These are phyloP conservation scores for Furcasterigmium furcatum DNA, from an alignment of 2,329 filamentous ascomycete species.

Conservation along the genomic window DNA sequence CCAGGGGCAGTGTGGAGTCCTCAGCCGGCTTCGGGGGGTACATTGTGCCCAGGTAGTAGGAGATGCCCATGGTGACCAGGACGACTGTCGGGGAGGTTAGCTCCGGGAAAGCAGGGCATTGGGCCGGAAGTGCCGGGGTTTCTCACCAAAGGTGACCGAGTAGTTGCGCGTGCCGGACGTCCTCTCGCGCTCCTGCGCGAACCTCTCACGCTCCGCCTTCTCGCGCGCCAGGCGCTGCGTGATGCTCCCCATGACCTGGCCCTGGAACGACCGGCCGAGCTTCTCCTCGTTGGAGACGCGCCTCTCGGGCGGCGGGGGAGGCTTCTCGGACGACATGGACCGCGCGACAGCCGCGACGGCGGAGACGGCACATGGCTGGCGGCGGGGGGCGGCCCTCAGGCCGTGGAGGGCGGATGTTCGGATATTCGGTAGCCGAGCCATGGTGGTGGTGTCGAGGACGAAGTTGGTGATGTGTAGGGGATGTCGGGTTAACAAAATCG, in stretches of 20 bases:
- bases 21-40: conserved; percentile 47
- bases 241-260: conserved; percentile 59
- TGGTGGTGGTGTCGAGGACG: neutral
- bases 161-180: conserved; percentile 38
- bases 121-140: neutral
- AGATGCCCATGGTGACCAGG: conserved; percentile 44
- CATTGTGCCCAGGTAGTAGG: conserved; percentile 58
- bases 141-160: conserved; percentile 52
- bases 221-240: conserved; percentile 52
- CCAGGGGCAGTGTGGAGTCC: conserved; percentile 57
- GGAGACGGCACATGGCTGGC: conserved; percentile 5
- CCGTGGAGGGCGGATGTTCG: conserved; percentile 17
- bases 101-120: no score
- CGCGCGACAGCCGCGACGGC: conserved; percentile 7
- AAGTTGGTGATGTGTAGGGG: neutral
- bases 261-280: conserved; percentile 45
- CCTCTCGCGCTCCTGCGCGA: conserved; percentile 33
- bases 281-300: conserved; percentile 28
- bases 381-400: conserved; percentile 15
- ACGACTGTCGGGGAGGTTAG: conserved; percentile 37
- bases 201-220: conserved; percentile 48
- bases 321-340: conserved; percentile 20
- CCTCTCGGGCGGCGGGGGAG: conserved; percentile 7
- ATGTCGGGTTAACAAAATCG: neutral
- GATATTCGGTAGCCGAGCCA: conserved; percentile 3